A percentile compares a stretch with the other conserved stretches of the same genome.
phyloP scores from a whole-genome alignment of 2,329 filamentous ascomycete genomes.

The Xylariales sp. region DNA sequence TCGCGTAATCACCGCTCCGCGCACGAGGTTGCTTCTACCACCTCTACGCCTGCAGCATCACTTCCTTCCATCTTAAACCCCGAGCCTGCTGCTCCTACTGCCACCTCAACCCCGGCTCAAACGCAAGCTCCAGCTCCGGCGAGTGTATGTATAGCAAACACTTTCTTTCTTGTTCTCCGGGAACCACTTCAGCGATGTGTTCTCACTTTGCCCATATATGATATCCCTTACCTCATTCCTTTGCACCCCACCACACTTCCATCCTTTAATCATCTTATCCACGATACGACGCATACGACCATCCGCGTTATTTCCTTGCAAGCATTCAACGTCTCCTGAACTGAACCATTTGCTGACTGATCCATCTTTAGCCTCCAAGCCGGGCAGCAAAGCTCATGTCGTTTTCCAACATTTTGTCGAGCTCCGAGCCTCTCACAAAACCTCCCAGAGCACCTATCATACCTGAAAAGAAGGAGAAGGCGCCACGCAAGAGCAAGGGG shows the following conservation, averaged over 20 bases:
- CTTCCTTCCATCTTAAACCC: slow-evolving; percentile 27
- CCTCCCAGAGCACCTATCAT: slow-evolving; percentile 33
- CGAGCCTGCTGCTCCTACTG: slow-evolving; percentile 19
- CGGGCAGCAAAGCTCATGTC: slow-evolving; percentile 87
- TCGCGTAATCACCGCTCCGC: slow-evolving; percentile 21
- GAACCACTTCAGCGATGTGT: not conserved
- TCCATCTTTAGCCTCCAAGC: slow-evolving; percentile 50
- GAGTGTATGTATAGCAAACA: slow-evolving; percentile 19
- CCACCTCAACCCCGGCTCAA: no score
- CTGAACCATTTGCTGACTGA: no score
- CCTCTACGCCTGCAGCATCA: slow-evolving; percentile 23
- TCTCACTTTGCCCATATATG: not conserved
- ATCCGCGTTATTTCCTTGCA: no score
- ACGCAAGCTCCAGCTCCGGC: slow-evolving; percentile 19
- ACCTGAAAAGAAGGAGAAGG: slow-evolving; percentile 32
- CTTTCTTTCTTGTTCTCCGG: not conserved
- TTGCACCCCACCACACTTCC: no score
- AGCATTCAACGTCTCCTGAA: no score
- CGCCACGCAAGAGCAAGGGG: slow-evolving; percentile 40
- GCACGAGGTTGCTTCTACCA: slow-evolving; percentile 17
- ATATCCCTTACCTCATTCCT: no score
- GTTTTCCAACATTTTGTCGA: slow-evolving; percentile 90
- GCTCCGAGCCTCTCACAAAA: slow-evolving; percentile 60
- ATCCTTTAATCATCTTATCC: no score
- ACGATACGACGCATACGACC: no score